A percentile compares a stretch with the other conserved stretches of the same genome.
These are phyloP conservation scores for Dendrobium catenatum DNA, from an alignment of 106 monocot genomes.

Conservation along the genomic window DNA sequence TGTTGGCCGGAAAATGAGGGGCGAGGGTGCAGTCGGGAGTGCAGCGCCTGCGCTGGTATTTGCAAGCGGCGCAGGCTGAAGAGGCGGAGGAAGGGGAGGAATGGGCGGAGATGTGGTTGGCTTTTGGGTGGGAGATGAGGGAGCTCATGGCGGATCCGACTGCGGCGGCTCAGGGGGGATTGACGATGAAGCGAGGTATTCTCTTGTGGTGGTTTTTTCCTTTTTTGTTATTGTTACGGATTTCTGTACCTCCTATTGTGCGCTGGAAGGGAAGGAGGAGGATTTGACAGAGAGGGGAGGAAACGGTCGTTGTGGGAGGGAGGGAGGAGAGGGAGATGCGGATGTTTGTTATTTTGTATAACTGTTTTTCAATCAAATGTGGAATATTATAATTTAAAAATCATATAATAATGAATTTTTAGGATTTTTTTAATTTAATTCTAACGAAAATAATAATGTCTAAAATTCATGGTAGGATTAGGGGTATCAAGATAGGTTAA, in stretches of 20 bases:
- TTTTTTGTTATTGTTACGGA: neutral
- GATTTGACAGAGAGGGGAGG: neutral
- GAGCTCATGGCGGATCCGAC: neutral
- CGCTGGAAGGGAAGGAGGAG: no score
- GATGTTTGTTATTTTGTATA: no score
- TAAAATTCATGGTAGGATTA: no score
- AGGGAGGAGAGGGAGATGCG: no score
- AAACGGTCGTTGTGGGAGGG: neutral
- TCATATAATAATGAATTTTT: no score
- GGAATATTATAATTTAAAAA: no score
- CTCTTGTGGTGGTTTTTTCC: neutral
- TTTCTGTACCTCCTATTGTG: neutral
- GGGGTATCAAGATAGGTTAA: no score
- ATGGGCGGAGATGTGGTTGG: neutral
- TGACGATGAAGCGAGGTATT: neutral
- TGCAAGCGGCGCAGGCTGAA: conserved; percentile 56
- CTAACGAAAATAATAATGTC: no score
- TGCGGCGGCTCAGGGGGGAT: neutral
- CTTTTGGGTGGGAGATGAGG: neutral
- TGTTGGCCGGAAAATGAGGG: conserved; percentile 52
- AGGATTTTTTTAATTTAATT: no score
- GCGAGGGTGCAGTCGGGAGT: conserved; percentile 49
- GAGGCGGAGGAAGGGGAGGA: neutral
- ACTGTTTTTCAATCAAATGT: no score
- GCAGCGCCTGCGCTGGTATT: conserved; percentile 62